These are phyloP conservation scores for Circinella umbellata DNA, from an alignment of 371 early-diverging fungal species.

Conservation along the genomic window DNA sequence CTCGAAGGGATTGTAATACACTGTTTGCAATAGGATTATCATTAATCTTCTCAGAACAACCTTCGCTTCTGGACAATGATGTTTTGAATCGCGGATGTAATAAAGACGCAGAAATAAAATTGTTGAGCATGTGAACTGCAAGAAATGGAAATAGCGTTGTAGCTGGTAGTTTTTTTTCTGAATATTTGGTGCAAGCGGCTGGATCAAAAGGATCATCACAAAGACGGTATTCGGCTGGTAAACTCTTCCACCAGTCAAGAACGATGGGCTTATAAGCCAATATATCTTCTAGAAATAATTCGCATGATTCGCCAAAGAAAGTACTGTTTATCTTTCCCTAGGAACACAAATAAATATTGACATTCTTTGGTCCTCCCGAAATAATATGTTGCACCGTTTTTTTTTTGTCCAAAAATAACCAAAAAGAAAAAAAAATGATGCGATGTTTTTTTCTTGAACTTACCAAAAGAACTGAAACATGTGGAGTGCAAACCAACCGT, in stretches of 20 bases:
- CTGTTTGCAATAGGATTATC: not conserved
- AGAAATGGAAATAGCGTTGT: not conserved
- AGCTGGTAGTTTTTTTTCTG: not conserved
- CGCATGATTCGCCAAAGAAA: not conserved
- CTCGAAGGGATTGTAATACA: not conserved
- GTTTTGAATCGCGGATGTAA: not conserved
- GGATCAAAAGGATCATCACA: conserved; percentile 4
- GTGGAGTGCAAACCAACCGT: not conserved
- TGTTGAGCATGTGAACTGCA: not conserved
- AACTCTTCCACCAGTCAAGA: conserved; percentile 7
- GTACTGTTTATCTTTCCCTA: not conserved
- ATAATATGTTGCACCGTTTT: too few relatives aligned
- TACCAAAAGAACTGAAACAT: conserved; percentile 8
- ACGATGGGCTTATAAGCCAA: not conserved
- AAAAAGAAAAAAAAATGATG: not conserved
- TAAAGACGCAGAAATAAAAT: not conserved
- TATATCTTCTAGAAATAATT: conserved; percentile 1
- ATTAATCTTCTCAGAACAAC: not conserved
- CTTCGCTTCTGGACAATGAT: too few relatives aligned
- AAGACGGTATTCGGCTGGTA: not conserved
- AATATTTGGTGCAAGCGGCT: not conserved
- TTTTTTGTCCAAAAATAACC: too few relatives aligned
- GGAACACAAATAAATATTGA: not conserved
- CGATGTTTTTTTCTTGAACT: not conserved
- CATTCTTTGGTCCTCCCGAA: too few relatives aligned